Base-by-base conservation (phyloP, 805 yeast genomes). In the Ogataea pilisensis region DNA sequence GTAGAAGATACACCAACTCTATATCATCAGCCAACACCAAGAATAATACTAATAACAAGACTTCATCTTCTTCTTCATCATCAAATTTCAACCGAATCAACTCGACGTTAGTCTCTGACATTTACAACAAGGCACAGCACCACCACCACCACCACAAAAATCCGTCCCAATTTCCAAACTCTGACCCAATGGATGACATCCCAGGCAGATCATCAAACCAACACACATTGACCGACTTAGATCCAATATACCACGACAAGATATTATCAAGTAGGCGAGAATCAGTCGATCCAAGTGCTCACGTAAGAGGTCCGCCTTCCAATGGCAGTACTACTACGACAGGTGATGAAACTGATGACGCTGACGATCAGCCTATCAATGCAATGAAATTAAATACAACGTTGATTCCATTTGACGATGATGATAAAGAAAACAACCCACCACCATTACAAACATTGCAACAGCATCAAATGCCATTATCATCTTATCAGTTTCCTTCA, bases 351-450 rank as follows among this genome's bases (percentile, higher is more conserved):
- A 32, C 45, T 25, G 54, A 50, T 29, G 49, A 50, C 16, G 51
- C 45, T 18, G 46, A 71, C 63, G 75, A 65, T 66, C 59, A 44
- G 7, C 66, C 67, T 14, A 44, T 62, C 17, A 55, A 56, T 41
- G 81, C 81, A n/a, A 73, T 75, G 5, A 76, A 76, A 51, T 58
- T 72, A 31, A 76, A 75, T 49, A 76, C 81, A 3, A 65, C 79
- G 31, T 68, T 76, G 18, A 75, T 76, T 34, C 75, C 73, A 44
- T 45, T 76, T n/a, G 75, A 71, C 42, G 76, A 69, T 27, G 61
- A 61, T 21, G 61, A 58, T 39, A 63, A 63, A 38, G 65, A 62
- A 36, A 63, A 63, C 39, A 42, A 51, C 31, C 48, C 48, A 8
- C 54, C 57, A 29, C 17, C 5, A 17, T 14, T 27, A 9, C 25